Evolutionary conservation across 306 rosid genomes (phyloP), one percentile per base, ranked within the genome.

Genomic region (Bauhinia variegata): DNA sequence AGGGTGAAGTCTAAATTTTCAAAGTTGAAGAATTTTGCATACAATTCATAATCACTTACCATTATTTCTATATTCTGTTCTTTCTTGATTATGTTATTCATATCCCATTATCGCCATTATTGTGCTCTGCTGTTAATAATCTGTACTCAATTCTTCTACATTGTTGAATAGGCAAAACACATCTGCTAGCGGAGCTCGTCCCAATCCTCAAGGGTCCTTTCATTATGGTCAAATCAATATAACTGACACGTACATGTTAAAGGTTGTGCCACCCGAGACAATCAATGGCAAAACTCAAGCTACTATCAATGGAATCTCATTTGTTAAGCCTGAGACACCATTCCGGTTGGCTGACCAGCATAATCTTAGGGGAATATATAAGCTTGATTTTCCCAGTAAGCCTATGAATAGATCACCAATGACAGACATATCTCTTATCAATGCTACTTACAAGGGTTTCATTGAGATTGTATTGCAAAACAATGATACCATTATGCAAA

Each of bases 121-220:
- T 23, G 2, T 23, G 28, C 28, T 23, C 28, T 23, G 28, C 28
- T 23, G 41, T 8, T 8, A 36, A 8, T 36, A 2, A 0, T 43
- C 11, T 62, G 11, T 19, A 23, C 60, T 78, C 31, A 68, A 31
- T 54, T 42, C 38, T 78, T 57, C 59, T 52, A 47, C 34, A 8
- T 57, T 50, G 32, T 70, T 67, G 68, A 15, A 63, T 65, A 92
- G 96, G 87, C 89, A 74, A 86, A 92, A 92, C 60, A 83, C 86
- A 46, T 75, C 93, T 44, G 83, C 98, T 9, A 92, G 98, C 76
- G 98, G 98, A 66, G 96, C 96, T 60, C 96, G 96, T 16, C 96
- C 96, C 49, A 92, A 89, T 79, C 96, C 96, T 32, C 98, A 92
- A 77, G 98, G 98, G 46, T 92, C 96, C 50, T 92, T 75, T 61